phyloP scores from a whole-genome alignment of 2,329 filamentous ascomycete species.

The Penicillium verrucosum region DNA sequence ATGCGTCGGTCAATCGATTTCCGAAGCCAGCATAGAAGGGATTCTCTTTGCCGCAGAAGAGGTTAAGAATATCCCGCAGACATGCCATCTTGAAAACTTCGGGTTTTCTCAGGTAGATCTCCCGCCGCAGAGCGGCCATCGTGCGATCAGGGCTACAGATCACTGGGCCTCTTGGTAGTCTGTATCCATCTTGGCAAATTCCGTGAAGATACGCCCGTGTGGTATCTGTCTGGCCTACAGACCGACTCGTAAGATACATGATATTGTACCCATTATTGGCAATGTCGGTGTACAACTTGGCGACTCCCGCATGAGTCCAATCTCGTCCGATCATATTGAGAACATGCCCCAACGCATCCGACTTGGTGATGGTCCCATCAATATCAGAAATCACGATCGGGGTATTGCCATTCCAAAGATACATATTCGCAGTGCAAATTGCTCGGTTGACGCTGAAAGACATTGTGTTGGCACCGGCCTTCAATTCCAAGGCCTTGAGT shows the following conservation, averaged over 20 bases:
- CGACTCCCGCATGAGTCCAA: slow-evolving; percentile 95
- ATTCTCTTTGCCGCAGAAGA: slow-evolving; percentile 73
- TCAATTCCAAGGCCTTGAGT: slow-evolving; percentile 77
- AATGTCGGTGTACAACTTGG: slow-evolving; percentile 96
- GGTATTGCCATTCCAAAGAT: slow-evolving; percentile 84
- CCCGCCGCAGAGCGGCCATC: slow-evolving; percentile 84
- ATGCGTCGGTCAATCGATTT: slow-evolving; percentile 90
- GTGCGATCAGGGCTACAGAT: slow-evolving; percentile 94
- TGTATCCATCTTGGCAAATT: slow-evolving; percentile 82
- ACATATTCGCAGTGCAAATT: slow-evolving; percentile 89
- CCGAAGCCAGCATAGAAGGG: slow-evolving; percentile 98
- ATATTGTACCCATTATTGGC: slow-evolving; percentile 96
- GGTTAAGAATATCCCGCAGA: slow-evolving; percentile 82
- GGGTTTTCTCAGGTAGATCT: slow-evolving; percentile 92
- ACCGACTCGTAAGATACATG: slow-evolving; percentile 92
- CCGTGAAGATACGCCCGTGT: slow-evolving; percentile 87
- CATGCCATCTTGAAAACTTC: slow-evolving; percentile 99
- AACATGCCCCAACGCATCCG: slow-evolving; percentile 88
- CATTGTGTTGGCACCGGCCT: slow-evolving; percentile 85
- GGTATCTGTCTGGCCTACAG: slow-evolving; percentile 87
- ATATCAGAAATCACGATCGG: slow-evolving; percentile 98
- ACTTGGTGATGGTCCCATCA: slow-evolving; percentile 98
- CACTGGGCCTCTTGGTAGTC: slow-evolving; percentile 82
- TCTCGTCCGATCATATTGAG: slow-evolving; percentile 95
- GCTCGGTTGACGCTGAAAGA: slow-evolving; percentile 95